These are phyloP conservation scores for Alloteropsis angusta DNA, from an alignment of 202 grass and related monocot genomes.

Conservation along the genomic window DNA sequence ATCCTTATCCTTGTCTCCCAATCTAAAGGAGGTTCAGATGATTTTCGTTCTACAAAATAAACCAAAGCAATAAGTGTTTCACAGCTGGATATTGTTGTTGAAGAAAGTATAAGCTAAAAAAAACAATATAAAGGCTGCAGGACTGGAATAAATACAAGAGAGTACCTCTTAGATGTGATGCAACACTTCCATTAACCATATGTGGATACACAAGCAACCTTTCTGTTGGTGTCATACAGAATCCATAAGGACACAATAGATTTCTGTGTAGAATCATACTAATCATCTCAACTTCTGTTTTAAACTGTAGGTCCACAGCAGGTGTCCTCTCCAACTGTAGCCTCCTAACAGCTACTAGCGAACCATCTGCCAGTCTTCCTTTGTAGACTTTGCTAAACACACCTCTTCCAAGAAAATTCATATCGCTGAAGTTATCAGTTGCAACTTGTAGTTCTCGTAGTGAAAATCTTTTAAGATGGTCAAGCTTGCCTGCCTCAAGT, in stretches of 20 bases:
- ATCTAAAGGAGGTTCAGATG: neutral
- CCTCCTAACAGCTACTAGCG: neutral
- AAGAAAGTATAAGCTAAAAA: neutral
- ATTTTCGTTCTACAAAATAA: neutral
- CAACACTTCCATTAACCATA: neutral
- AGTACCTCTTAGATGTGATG: neutral
- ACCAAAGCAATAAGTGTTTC: neutral
- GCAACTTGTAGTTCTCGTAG: neutral
- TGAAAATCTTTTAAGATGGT: neutral
- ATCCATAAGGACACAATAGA: neutral
- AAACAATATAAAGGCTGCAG: neutral
- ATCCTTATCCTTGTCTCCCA: neutral
- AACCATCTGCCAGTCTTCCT: neutral
- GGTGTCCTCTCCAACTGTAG: neutral
- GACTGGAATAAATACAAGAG: neutral
- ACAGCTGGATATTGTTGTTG: neutral
- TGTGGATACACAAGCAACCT: neutral
- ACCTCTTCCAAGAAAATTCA: neutral
- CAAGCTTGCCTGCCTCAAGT: too few species aligned
- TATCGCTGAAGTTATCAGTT: neutral
- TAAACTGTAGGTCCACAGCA: neutral
- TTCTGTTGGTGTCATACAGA: neutral
- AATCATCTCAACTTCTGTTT: neutral
- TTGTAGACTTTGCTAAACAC: neutral
- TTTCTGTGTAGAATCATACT: neutral